Conservation (phyloP, 805 yeast species). For the Yamadazyma kitorensis region DNA sequence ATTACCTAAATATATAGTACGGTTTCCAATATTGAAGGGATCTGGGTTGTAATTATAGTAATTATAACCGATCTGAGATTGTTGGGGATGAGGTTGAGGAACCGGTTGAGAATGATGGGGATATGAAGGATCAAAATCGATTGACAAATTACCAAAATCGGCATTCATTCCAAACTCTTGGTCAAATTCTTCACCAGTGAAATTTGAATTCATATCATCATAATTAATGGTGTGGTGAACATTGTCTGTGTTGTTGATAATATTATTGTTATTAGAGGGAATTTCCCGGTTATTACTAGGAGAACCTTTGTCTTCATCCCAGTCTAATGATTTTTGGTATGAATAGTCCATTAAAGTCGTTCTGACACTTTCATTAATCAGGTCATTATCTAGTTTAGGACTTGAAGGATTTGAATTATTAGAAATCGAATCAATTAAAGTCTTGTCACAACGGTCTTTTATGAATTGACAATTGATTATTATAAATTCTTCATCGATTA, state of each 20-base stretch:
- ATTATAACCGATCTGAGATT: background rate
- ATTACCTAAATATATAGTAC: conserved; percentile 70
- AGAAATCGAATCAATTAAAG: conserved; percentile 7
- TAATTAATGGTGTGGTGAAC: no score
- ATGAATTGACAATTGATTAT: conserved; percentile 18
- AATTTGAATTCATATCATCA: no score
- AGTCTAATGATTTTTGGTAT: no score
- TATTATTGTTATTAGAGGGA: no score
- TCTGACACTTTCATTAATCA: conserved; percentile 6
- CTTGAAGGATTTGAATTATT: background rate
- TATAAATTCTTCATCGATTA: conserved; percentile 3
- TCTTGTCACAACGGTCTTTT: conserved; percentile 39
- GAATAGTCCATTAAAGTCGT: conserved; percentile 5
- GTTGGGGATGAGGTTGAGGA: background rate
- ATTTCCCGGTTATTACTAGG: background rate
- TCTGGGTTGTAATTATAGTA: conserved; percentile 20
- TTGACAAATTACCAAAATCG: background rate
- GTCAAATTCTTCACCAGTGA: background rate
- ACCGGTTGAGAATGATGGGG: background rate
- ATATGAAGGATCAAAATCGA: background rate
- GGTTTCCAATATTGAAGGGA: conserved; percentile 43
- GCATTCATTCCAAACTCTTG: background rate
- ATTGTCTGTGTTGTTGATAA: no score
- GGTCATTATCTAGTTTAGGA: conserved; percentile 10
- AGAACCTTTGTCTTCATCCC: background rate